phyloP scores from a whole-genome alignment of 805 yeast genomes.

The Wickerhamiella occidentalis region DNA sequence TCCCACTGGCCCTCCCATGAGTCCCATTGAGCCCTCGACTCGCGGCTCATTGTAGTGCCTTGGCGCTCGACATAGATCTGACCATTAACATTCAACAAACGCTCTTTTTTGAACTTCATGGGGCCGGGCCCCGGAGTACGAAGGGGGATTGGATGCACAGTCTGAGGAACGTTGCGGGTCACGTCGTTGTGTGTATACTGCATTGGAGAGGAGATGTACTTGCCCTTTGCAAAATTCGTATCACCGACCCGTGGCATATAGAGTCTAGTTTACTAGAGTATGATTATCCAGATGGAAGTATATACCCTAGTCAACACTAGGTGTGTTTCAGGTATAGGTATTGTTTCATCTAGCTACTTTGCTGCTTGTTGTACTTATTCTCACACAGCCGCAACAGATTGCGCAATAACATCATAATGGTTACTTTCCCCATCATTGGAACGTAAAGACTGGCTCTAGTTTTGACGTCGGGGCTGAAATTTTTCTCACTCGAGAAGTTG shows the following conservation, averaged over 20 bases:
- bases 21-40: neutral
- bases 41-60: neutral
- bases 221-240: neutral
- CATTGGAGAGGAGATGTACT: neutral
- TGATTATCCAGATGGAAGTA: neutral
- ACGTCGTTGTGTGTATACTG: slow-evolving; percentile 1
- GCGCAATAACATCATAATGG: slow-evolving; percentile 86
- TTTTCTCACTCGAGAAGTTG: slow-evolving; percentile 80
- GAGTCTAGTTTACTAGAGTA: neutral
- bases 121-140: slow-evolving; percentile 4
- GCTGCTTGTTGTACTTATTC: slow-evolving; percentile 35
- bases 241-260: neutral
- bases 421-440: slow-evolving; percentile 92
- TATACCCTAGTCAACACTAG: neutral
- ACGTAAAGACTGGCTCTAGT: slow-evolving; percentile 81
- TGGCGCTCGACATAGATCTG: neutral
- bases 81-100: neutral
- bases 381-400: slow-evolving; percentile 72
- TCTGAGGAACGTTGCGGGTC: neutral
- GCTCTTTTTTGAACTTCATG: neutral
- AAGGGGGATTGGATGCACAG: neutral
- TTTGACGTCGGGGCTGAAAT: slow-evolving; percentile 69
- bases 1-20: neutral
- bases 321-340: slow-evolving; percentile 2
- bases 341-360: neutral